Evolutionary conservation across 1,284 basidiomycete genomes (phyloP), one percentile per base, ranked within the genome.

Genomic region (Albatrellus sp.): DNA sequence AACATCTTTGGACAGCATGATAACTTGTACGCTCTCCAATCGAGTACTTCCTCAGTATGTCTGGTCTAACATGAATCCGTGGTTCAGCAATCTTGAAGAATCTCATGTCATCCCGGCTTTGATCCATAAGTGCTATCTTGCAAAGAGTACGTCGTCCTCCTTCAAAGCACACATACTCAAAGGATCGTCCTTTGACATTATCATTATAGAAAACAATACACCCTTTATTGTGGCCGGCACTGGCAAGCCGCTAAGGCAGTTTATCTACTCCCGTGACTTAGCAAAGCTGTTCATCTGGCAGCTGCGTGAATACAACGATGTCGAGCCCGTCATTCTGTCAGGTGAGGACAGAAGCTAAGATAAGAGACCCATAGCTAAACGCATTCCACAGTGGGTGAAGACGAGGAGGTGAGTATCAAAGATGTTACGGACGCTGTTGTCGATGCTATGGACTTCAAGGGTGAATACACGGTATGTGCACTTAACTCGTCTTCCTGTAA

Each of bases 271-370:
- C n/a, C 70, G 76, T 43, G 90, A 93, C 63, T 78, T 94, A 43
- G 90, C 90, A 43, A 92, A 88, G 62, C 69, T 92, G 43, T 90
- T 93, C 69, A 83, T 94, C 55, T 94, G 90, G 90, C 79, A 82
- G 68, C 66, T 93, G 49, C 70, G 85, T 43, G 83, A 91, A 58
- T 93, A 94, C 58, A 74, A 90, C 43, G 79, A 86, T 54, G 84
- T 92, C 36, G 88, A 90, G 54, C 90, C 90, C 2, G 66, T 93
- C 58, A 93, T 94, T 53, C 72, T 94, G 9, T 88, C 84, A 5
- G 84, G 87, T 84, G 54, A 37, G 62, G 53, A 30, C 19, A 37
- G 17, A 13, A 36, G 16, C 9, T 42, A 46, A 20, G 12, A 2
- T 32, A 24, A 24, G 28, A 9, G 31, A 17, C 33, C 24, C 2